Percentiles rank a stretch among this genome's conserved stretches.
phyloP scores from a whole-genome alignment of 371 early-diverging fungal genomes.

The Thermomucor indicae-seudaticae region DNA sequence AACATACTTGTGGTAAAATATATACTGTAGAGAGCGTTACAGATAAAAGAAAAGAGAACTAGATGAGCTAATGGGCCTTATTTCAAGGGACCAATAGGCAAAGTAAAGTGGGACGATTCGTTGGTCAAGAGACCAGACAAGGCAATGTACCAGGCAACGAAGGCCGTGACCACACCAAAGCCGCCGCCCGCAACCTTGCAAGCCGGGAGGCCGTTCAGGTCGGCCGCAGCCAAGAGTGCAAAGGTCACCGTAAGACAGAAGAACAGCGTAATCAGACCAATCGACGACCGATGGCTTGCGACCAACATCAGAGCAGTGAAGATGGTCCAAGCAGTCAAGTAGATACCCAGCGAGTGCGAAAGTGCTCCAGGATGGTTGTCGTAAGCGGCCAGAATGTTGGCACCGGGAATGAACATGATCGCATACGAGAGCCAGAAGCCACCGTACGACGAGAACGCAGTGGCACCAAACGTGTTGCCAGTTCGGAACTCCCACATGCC shows the following conservation, averaged over 20 bases:
- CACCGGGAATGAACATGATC: slow-evolving; percentile 55
- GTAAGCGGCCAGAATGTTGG: slow-evolving; percentile 46
- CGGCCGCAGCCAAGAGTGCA: slow-evolving; percentile 52
- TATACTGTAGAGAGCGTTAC: no score
- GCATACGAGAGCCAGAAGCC: slow-evolving; percentile 79
- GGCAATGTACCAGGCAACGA: slow-evolving; percentile 75
- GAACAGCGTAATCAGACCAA: slow-evolving; percentile 60
- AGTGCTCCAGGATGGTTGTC: slow-evolving; percentile 26
- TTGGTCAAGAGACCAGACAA: slow-evolving; percentile 59
- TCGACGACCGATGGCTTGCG: slow-evolving; percentile 62
- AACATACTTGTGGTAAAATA: no score
- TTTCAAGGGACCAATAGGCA: slow-evolving; percentile 44
- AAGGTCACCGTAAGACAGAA: slow-evolving; percentile 63
- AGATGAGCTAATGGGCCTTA: slow-evolving; percentile 2
- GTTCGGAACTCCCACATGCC: slow-evolving; percentile 84
- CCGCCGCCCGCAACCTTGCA: slow-evolving; percentile 58
- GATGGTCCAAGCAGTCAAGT: slow-evolving; percentile 65
- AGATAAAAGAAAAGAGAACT: neutral
- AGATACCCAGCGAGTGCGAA: slow-evolving; percentile 65
- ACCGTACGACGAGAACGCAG: slow-evolving; percentile 76
- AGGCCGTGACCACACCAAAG: slow-evolving; percentile 62
- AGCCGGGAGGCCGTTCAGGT: slow-evolving; percentile 28
- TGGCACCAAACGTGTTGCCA: slow-evolving; percentile 81
- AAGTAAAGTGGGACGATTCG: slow-evolving; percentile 52
- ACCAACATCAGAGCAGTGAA: slow-evolving; percentile 67